Conservation (phyloP, 176 grass and related monocot species). For the Cenchrus purpureus region DNA sequence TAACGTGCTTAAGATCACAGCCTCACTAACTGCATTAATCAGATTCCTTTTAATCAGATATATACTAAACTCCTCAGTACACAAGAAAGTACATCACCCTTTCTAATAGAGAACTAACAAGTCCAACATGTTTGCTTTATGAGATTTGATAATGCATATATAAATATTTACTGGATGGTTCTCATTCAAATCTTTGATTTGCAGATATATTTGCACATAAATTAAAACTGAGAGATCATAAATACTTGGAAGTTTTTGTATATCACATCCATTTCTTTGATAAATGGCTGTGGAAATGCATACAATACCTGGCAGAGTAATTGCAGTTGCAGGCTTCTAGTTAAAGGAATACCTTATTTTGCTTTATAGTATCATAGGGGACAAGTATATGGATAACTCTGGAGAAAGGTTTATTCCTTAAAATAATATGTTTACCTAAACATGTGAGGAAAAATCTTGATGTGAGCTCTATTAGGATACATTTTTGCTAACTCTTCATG, state of each 20-base stretch:
- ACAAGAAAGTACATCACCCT: slow-evolving; percentile 11
- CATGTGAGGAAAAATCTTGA: neutral
- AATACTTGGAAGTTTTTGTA: neutral
- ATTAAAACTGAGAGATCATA: neutral
- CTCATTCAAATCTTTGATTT: neutral
- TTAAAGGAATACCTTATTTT: neutral
- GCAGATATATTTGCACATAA: neutral
- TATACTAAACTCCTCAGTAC: slow-evolving; percentile 13
- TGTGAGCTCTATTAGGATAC: neutral
- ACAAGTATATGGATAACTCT: neutral
- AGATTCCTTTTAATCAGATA: slow-evolving; percentile 36
- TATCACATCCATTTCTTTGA: neutral
- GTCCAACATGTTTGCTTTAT: neutral
- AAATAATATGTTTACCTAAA: neutral
- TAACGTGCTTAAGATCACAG: slow-evolving; percentile 90
- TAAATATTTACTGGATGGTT: neutral
- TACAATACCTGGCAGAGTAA: slow-evolving; percentile 1
- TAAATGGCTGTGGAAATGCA: neutral
- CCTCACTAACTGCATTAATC: slow-evolving; percentile 88
- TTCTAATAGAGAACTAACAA: slow-evolving; percentile 14
- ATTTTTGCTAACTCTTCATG: neutral
- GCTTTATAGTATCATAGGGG: neutral
- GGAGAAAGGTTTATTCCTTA: neutral
- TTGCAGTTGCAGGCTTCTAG: neutral
- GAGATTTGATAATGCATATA: slow-evolving; percentile 1